Conservation (phyloP, 116 monocot species). For the Trichopus zeylanicus region DNA sequence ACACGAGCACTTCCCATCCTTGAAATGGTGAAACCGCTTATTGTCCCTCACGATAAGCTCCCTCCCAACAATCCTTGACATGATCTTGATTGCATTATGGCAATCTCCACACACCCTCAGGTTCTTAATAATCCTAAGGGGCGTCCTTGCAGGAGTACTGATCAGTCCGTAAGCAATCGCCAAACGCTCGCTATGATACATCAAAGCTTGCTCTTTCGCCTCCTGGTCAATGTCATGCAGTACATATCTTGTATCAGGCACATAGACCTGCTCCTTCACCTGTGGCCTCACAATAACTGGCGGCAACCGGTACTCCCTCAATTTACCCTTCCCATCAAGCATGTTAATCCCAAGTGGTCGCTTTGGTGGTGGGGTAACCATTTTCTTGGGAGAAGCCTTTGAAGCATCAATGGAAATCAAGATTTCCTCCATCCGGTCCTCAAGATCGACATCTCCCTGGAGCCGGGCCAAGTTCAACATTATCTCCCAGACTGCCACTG, state of each 20-base stretch:
- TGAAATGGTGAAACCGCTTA: no score
- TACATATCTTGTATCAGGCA: constrained; percentile 88
- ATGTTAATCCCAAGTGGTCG: constrained; percentile 53
- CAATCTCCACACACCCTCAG: no score
- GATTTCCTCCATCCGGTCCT: constrained; percentile 61
- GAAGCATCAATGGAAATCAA: constrained; percentile 50
- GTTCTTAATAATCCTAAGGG: no score
- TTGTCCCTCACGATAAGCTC: no score
- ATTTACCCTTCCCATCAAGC: constrained; percentile 77
- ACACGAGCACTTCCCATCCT: no score
- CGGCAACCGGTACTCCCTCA: constrained; percentile 58
- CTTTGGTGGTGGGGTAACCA: constrained; percentile 54
- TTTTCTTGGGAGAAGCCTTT: constrained; percentile 32
- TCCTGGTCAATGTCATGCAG: constrained; percentile 98
- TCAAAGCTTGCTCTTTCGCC: constrained; percentile 89
- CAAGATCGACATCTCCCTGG: constrained; percentile 80
- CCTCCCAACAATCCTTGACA: no score
- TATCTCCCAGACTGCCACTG: constrained; percentile 52
- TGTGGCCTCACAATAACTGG: constrained; percentile 44
- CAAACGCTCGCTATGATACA: constrained; percentile 88
- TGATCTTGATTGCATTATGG: no score
- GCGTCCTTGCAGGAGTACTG: constrained; percentile 86
- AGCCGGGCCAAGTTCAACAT: constrained; percentile 54
- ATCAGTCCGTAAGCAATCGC: constrained; percentile 95
- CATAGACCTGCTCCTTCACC: constrained; percentile 70